Percentiles rank a stretch among this genome's conserved stretches.
These are phyloP conservation scores for Hemerocallis citrina DNA, from an alignment of 106 monocot genomes.

Conservation along the genomic window DNA sequence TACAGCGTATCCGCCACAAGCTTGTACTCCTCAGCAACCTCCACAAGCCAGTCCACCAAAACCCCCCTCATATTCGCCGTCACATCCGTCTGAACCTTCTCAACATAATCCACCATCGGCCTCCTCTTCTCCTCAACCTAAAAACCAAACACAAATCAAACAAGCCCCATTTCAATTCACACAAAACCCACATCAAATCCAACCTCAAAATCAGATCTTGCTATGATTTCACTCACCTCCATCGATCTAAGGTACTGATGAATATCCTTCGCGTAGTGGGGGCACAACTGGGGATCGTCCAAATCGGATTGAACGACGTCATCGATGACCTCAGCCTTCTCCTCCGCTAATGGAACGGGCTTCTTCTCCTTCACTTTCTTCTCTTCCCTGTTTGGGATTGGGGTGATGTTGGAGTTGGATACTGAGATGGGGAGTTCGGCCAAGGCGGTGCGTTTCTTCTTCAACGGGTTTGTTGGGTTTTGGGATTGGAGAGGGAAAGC, in stretches of 20 bases:
- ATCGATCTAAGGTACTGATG: slow-evolving; percentile 67
- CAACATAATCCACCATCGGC: slow-evolving; percentile 43
- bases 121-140: slow-evolving; percentile 59
- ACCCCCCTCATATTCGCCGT: slow-evolving; percentile 74
- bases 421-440: neutral
- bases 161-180: slow-evolving; percentile 13
- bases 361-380: slow-evolving; percentile 5
- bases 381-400: neutral
- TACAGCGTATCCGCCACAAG: slow-evolving; percentile 44
- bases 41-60: slow-evolving; percentile 89
- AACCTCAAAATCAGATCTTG: neutral
- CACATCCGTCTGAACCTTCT: slow-evolving; percentile 59
- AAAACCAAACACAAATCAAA: slow-evolving; percentile 11
- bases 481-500: slow-evolving; percentile 13
- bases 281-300: slow-evolving; percentile 53
- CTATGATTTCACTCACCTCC: slow-evolving; percentile 48
- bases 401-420: too few relatives aligned
- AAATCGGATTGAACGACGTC: neutral
- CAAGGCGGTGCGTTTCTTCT: slow-evolving; percentile 1
- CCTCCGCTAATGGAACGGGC: neutral
- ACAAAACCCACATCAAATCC: slow-evolving; percentile 10
- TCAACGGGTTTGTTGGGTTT: neutral
- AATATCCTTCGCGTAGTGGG: slow-evolving; percentile 35
- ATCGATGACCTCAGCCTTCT: too few relatives aligned
- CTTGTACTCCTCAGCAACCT: slow-evolving; percentile 83